phyloP scores from a whole-genome alignment of 331 rosid genomes.

The Phaseolus coccineus region DNA sequence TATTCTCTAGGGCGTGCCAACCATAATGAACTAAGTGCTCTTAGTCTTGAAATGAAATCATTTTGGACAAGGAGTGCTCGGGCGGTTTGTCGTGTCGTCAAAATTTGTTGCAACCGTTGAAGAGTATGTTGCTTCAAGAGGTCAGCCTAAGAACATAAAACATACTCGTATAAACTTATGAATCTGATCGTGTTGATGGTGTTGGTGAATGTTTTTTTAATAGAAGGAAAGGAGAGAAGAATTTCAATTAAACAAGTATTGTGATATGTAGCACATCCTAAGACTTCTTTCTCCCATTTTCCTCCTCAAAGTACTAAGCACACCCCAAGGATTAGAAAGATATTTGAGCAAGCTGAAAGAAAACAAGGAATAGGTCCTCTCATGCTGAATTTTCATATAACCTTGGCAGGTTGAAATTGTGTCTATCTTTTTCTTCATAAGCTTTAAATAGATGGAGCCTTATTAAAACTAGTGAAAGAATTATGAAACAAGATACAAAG shows the following conservation, averaged over 20 bases:
- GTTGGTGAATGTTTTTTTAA: neutral
- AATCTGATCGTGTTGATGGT: neutral
- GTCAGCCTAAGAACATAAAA: constrained; percentile 65
- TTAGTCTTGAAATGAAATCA: constrained; percentile 74
- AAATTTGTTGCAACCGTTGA: constrained; percentile 72
- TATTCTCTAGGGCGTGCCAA: constrained; percentile 77
- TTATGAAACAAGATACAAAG: neutral
- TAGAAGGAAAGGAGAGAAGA: neutral
- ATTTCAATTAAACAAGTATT: neutral
- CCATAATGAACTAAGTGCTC: constrained; percentile 85
- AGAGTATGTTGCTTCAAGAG: constrained; percentile 72
- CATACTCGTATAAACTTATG: neutral
- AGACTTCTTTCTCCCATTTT: neutral
- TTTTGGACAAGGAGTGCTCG: constrained; percentile 66
- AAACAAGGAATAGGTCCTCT: neutral
- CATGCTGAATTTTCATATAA: neutral
- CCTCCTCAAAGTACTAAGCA: neutral
- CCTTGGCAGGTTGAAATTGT: neutral
- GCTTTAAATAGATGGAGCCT: neutral
- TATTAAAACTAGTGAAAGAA: neutral
- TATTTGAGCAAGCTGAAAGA: neutral
- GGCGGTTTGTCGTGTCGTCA: constrained; percentile 75
- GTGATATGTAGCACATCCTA: neutral
- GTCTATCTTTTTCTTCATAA: neutral
- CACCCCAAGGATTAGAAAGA: neutral